These are phyloP conservation scores for Ceratocystis smalleyi DNA, from an alignment of 2,329 filamentous ascomycete species.

Conservation along the genomic window DNA sequence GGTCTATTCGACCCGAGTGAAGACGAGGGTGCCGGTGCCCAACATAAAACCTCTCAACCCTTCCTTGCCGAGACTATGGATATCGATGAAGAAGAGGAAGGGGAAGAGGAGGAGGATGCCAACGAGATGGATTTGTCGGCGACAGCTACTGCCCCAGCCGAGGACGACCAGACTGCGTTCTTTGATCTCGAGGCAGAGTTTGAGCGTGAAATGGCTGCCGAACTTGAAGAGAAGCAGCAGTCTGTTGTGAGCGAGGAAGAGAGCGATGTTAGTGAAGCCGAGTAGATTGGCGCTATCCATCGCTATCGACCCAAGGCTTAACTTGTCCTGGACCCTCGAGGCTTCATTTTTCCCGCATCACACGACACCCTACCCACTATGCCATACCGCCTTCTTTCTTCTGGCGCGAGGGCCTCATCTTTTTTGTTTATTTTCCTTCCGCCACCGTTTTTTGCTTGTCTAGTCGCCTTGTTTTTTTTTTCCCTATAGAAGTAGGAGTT, in stretches of 20 bases:
- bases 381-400: not conserved
- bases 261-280: slow-evolving; percentile 52
- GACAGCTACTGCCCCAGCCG: not conserved
- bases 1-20: slow-evolving; percentile 20
- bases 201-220: slow-evolving; percentile 40
- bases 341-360: not conserved
- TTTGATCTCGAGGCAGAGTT: slow-evolving; percentile 23
- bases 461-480: not conserved
- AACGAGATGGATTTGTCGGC: slow-evolving; percentile 17
- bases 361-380: not conserved
- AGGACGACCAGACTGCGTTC: slow-evolving; percentile 22
- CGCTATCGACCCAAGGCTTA: not conserved
- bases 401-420: not conserved
- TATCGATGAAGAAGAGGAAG: slow-evolving; percentile 20
- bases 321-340: not conserved
- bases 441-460: not conserved
- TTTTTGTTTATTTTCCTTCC: not conserved
- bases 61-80: slow-evolving; percentile 13
- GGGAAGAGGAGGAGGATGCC: slow-evolving; percentile 19
- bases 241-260: slow-evolving; percentile 32
- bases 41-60: slow-evolving; percentile 21
- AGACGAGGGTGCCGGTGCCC: slow-evolving; percentile 30
- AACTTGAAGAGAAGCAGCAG: slow-evolving; percentile 38
- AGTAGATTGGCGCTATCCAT: slow-evolving; percentile 26
- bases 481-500: not conserved